Base-by-base conservation (phyloP, 345 rosid species). In the Salix caprea region DNA sequence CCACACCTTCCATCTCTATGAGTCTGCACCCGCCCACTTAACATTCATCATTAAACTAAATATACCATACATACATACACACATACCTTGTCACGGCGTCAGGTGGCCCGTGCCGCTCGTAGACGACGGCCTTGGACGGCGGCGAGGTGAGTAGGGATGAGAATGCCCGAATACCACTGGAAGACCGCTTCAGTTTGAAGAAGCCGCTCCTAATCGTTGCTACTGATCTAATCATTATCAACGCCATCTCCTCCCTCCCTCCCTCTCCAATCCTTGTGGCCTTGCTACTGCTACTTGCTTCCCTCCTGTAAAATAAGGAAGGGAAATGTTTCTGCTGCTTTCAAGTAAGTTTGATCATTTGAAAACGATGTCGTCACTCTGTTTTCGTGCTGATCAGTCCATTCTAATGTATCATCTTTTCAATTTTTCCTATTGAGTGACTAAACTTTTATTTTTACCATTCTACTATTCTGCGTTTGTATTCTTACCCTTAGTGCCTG, bases 41-140 rank as follows among this genome's bases (percentile, higher is more conserved):
- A 78, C 23, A 52, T 34, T 64, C 40, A 60, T 19, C 19, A 30
- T 21, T 4, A 28, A 65, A 64, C 18, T 67, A 69, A 34, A 23
- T 0, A 1, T 18, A 23, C 52, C 4, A 37, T 37, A 11, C 30
- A 23, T 0, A 24, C 7, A 46, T 26, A 65, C 18, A 34, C 4
- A 26, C 48, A 26, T 36, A 94, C 97, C 92, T 91, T 76, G 90
- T 89, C 77, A 96, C 92, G 2, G 92, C 77, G 81, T 91, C 97
- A 4, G 94, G 94, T 24, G 93, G 84, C 70, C 98, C 98, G 26
- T 91, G 93, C 60, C 84, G 89, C 40, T 95, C 93, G 90, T 95
- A 95, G 42, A 89, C 87, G 71, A 88, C 89, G 67, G 97, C 97
- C 74, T 78, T 93, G 5, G 96, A 90, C 32, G 94, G 94, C 79